Percentiles rank a stretch among this genome's conserved stretches.
Conservation (phyloP, 768 basidiomycete species). For the Tricholoma bakamatsutake region DNA sequence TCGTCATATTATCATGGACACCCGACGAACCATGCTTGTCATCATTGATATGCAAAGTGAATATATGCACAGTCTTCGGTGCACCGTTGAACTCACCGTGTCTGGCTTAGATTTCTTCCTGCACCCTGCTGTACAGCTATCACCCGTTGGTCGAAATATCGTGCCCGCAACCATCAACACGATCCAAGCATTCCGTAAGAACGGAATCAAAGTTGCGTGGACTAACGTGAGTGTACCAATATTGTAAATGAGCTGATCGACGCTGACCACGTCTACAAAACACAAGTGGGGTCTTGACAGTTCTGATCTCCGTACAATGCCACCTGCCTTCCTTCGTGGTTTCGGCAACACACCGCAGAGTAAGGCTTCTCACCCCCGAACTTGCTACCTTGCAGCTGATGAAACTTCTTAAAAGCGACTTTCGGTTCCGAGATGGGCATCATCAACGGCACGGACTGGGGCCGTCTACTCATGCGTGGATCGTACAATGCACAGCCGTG, state of each 20-base stretch:
- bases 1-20: slow-evolving; percentile 42
- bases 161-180: slow-evolving; percentile 47
- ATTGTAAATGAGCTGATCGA: slow-evolving; percentile 19
- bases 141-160: slow-evolving; percentile 51
- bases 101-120: slow-evolving; percentile 48
- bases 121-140: slow-evolving; percentile 50
- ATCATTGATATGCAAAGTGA: slow-evolving; percentile 76
- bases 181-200: slow-evolving; percentile 42
- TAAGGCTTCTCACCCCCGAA: slow-evolving; percentile 31
- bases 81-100: neutral
- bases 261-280: no score
- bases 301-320: slow-evolving; percentile 53
- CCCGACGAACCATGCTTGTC: slow-evolving; percentile 44
- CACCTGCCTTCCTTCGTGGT: slow-evolving; percentile 50
- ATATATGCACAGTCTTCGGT: neutral
- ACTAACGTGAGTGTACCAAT: slow-evolving; percentile 34
- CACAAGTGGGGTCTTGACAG: slow-evolving; percentile 62
- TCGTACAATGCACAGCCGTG: slow-evolving; percentile 55
- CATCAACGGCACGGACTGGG: slow-evolving; percentile 47
- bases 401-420: neutral
- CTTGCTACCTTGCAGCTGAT: neutral
- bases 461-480: slow-evolving; percentile 53
- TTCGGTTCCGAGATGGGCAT: slow-evolving; percentile 23
- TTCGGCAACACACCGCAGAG: slow-evolving; percentile 41
- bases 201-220: slow-evolving; percentile 22